phyloP scores from a whole-genome alignment of 768 basidiomycete genomes.

The Naematelia encephala region DNA sequence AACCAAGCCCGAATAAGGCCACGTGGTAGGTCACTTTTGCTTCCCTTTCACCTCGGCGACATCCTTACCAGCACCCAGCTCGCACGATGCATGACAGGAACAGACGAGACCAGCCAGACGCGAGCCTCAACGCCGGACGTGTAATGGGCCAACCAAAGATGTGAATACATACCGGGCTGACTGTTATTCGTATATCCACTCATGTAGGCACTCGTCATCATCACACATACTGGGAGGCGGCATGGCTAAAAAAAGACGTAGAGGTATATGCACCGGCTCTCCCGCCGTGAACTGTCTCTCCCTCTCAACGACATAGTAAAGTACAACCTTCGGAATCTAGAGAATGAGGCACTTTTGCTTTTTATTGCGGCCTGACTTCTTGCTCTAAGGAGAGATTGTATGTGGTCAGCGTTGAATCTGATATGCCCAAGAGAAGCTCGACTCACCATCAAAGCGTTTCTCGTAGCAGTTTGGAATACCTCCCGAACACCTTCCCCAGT shows the following conservation, averaged over 20 bases:
- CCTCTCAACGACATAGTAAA: conserved; percentile 14
- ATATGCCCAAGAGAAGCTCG: not conserved
- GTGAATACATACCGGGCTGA: too few species aligned
- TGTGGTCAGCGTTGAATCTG: not conserved
- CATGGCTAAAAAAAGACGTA: not conserved
- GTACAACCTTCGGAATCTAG: conserved; percentile 27
- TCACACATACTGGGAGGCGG: not conserved
- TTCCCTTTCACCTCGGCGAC: too few species aligned
- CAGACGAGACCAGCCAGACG: too few species aligned
- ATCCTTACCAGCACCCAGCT: too few species aligned
- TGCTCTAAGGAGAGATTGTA: conserved; percentile 25
- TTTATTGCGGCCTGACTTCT: conserved; percentile 38
- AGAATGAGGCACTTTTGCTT: conserved; percentile 42
- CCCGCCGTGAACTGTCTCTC: not conserved
- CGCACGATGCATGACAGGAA: too few species aligned
- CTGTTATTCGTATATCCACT: not conserved
- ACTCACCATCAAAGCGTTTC: conserved; percentile 66
- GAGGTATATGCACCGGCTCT: not conserved
- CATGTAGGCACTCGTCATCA: not conserved
- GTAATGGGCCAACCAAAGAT: too few species aligned
- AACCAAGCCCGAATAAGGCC: too few species aligned
- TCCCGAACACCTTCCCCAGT: conserved; percentile 95
- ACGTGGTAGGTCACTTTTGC: too few species aligned
- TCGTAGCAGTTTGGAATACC: conserved; percentile 97
- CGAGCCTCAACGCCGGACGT: too few species aligned